Conservation (phyloP, 768 basidiomycete genomes). For the Naganishia friedmannii region DNA sequence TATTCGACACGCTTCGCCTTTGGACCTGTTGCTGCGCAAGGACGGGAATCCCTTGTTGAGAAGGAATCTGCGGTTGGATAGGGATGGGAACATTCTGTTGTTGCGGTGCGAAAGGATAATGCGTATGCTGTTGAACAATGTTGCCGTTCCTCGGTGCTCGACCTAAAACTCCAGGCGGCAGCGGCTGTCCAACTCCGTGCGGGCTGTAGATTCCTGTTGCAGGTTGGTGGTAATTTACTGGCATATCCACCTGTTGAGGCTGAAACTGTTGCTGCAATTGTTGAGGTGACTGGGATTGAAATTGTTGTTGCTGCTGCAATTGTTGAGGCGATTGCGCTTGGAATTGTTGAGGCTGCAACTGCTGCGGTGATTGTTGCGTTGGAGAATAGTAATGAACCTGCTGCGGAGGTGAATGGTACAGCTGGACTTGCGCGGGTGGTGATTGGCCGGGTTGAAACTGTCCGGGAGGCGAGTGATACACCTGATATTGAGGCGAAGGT, state of each 20-base stretch:
- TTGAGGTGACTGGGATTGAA: background rate
- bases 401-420: constrained; percentile 6
- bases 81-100: background rate
- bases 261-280: background rate
- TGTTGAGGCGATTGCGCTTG: constrained; percentile 1
- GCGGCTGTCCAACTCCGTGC: constrained; percentile 9
- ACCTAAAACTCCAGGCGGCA: constrained; percentile 10
- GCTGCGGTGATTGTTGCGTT: constrained; percentile 3
- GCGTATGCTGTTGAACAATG: constrained; percentile 21
- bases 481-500: background rate
- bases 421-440: background rate
- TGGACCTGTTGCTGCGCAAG: background rate
- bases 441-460: background rate
- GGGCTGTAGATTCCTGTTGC: constrained; percentile 7
- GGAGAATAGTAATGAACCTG: constrained; percentile 5
- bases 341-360: background rate
- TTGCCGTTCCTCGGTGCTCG: constrained; percentile 13
- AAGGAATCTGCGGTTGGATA: background rate
- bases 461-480: background rate
- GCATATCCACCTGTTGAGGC: constrained; percentile 8
- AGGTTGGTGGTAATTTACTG: background rate
- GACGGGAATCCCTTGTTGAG: background rate
- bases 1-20: background rate
- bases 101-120: constrained; percentile 15
- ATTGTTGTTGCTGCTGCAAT: too few relatives aligned